Evolutionary conservation across 2,329 filamentous ascomycete species (phyloP).

Genomic region (Gyromitra esculenta): DNA sequence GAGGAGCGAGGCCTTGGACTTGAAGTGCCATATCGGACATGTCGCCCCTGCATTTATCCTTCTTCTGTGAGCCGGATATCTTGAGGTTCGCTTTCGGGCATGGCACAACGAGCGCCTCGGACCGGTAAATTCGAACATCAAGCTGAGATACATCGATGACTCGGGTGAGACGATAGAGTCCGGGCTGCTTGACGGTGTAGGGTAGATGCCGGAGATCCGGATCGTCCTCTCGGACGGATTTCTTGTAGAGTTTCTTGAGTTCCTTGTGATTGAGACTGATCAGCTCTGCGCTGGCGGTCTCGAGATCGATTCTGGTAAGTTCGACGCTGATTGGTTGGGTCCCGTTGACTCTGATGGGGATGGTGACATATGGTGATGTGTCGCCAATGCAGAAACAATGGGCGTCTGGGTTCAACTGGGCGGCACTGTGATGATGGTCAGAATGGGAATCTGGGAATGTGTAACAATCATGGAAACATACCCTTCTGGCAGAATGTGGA

Average conservation of each 20-base stretch:
- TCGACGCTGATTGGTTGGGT: conserved; percentile 90
- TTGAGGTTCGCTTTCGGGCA: conserved; percentile 84
- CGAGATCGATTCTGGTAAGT: conserved; percentile 84
- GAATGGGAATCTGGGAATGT: conserved; percentile 57
- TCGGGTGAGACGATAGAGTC: conserved; percentile 83
- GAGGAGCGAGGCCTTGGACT: conserved; percentile 85
- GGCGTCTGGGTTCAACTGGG: conserved; percentile 82
- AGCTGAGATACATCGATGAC: conserved; percentile 94
- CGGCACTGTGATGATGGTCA: conserved; percentile 68
- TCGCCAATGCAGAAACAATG: conserved; percentile 82
- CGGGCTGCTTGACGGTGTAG: conserved; percentile 82
- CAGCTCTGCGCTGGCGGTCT: conserved; percentile 80
- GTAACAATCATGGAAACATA: conserved; percentile 60
- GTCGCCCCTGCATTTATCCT: conserved; percentile 82
- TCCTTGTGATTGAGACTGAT: conserved; percentile 79
- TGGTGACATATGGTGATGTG: conserved; percentile 67
- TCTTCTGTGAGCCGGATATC: conserved; percentile 66
- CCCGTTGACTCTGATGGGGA: conserved; percentile 93
- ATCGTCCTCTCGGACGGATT: conserved; percentile 70
- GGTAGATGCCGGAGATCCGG: conserved; percentile 73
- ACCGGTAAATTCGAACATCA: conserved; percentile 80
- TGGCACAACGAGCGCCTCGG: conserved; percentile 82
- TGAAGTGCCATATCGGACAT: conserved; percentile 85
- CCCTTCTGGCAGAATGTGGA: conserved; percentile 96
- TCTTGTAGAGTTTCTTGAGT: conserved; percentile 77